Evolutionary conservation across 1,284 basidiomycete genomes (phyloP).

Genomic region (Vanrija sp.): DNA sequence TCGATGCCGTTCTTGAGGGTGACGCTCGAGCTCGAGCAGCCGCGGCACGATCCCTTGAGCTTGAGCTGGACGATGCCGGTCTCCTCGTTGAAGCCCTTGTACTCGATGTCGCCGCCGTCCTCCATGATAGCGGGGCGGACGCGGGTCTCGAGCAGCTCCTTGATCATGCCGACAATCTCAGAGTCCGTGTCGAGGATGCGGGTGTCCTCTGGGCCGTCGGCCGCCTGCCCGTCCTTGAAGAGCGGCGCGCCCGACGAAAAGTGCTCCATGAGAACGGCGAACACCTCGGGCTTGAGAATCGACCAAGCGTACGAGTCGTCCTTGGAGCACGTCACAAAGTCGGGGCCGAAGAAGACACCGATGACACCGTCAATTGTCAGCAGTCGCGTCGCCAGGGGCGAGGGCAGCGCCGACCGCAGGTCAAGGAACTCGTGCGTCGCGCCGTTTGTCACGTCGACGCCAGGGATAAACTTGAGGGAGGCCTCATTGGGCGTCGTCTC

Average conservation of each 20-base stretch:
- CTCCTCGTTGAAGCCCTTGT: constrained; percentile 54
- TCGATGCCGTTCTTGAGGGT: constrained; percentile 95
- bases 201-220: constrained; percentile 90
- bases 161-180: constrained; percentile 99
- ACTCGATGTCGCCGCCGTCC: constrained; percentile 56
- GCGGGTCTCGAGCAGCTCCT: constrained; percentile 90
- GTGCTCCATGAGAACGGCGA: constrained; percentile 95
- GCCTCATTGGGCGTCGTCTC: constrained; percentile 96
- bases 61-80: constrained; percentile 64
- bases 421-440: constrained; percentile 90
- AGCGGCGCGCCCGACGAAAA: constrained; percentile 84
- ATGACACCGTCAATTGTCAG: constrained; percentile 90
- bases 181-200: constrained; percentile 90
- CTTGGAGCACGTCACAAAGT: constrained; percentile 96
- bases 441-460: constrained; percentile 72
- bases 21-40: constrained; percentile 87
- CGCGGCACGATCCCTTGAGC: constrained; percentile 93
- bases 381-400: constrained; percentile 86
- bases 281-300: constrained; percentile 95
- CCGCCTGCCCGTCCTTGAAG: constrained; percentile 66
- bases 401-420: constrained; percentile 72
- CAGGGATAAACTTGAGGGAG: constrained; percentile 96
- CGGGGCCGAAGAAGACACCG: constrained; percentile 90
- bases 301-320: constrained; percentile 81
- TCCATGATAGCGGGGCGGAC: constrained; percentile 92